Percentiles rank a stretch among this genome's conserved stretches.
These are phyloP conservation scores for Pythium guiyangense DNA, from an alignment of 352 stramenopile genomes.

Conservation along the genomic window DNA sequence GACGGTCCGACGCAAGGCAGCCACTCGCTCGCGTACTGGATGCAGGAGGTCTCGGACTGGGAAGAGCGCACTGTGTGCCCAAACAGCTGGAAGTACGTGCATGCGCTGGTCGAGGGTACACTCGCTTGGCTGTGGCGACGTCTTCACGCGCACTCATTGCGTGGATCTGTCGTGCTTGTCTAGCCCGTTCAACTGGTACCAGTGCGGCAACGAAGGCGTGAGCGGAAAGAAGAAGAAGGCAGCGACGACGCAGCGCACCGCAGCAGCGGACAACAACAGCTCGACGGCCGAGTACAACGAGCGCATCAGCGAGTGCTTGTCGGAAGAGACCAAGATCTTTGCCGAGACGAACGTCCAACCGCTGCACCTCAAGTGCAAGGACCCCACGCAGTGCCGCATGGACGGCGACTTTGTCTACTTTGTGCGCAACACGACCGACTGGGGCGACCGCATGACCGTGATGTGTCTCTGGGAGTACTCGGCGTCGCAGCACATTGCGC, in stretches of 20 bases:
- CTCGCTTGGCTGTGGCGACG: no score
- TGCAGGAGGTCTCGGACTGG: slow-evolving; percentile 81
- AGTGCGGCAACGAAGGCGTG: slow-evolving; percentile 63
- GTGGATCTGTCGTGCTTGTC: slow-evolving; percentile 5
- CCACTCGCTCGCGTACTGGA: slow-evolving; percentile 77
- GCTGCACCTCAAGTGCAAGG: slow-evolving; percentile 59
- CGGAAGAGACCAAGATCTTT: slow-evolving; percentile 61
- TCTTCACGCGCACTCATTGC: background rate
- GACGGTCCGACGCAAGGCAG: slow-evolving; percentile 61
- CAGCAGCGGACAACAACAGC: slow-evolving; percentile 18
- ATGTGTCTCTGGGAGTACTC: slow-evolving; percentile 85
- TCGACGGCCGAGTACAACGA: slow-evolving; percentile 33
- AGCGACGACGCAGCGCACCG: background rate
- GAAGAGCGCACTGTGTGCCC: slow-evolving; percentile 72
- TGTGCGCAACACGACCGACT: slow-evolving; percentile 75
- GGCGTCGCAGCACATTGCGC: slow-evolving; percentile 27
- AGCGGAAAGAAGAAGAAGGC: slow-evolving; percentile 19
- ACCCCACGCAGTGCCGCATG: slow-evolving; percentile 46
- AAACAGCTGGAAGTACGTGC: slow-evolving; percentile 79
- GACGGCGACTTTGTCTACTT: slow-evolving; percentile 70
- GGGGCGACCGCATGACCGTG: slow-evolving; percentile 77
- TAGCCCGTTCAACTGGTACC: slow-evolving; percentile 81
- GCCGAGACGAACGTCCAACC: slow-evolving; percentile 70
- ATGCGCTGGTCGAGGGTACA: background rate
- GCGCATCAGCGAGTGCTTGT: slow-evolving; percentile 49